Evolutionary conservation across 331 rosid genomes (phyloP).

Genomic region (Pyracantha coccinea): DNA sequence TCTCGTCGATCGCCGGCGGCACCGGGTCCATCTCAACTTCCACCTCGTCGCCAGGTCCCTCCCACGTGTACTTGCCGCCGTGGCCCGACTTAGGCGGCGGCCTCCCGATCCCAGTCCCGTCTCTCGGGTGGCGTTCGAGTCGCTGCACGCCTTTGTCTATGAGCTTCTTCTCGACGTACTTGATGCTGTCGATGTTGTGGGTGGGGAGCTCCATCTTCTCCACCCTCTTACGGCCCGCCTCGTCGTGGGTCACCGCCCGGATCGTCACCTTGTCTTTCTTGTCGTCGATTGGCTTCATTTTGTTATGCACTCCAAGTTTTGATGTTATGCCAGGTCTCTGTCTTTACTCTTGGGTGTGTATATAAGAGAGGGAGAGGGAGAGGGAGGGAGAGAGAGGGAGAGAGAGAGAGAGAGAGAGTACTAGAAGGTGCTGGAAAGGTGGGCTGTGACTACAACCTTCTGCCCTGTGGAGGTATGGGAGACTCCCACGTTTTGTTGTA

Average conservation of each 20-base stretch:
- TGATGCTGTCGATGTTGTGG: conserved; percentile 52
- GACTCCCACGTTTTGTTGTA: neutral
- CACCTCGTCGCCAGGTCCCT: conserved; percentile 45
- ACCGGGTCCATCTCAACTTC: conserved; percentile 36
- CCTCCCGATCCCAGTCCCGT: conserved; percentile 34
- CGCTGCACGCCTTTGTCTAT: conserved; percentile 52
- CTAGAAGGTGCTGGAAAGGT: conserved; percentile 7
- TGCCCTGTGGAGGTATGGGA: conserved; percentile 12
- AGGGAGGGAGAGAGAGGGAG: neutral
- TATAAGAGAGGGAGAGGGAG: neutral
- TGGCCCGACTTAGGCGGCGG: conserved; percentile 65
- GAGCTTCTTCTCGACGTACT: conserved; percentile 65
- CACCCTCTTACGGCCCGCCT: conserved; percentile 52
- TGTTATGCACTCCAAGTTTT: too few species aligned
- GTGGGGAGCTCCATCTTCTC: conserved; percentile 46
- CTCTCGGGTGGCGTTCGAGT: conserved; percentile 61
- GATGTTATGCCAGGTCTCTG: neutral
- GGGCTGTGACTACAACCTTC: conserved; percentile 10
- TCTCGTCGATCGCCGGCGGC: conserved; percentile 64
- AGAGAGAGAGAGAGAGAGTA: neutral
- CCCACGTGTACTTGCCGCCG: conserved; percentile 90
- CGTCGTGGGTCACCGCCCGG: conserved; percentile 50
- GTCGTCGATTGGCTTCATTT: conserved; percentile 54
- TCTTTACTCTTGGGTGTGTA: neutral
- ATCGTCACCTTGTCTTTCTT: conserved; percentile 47